Evolutionary conservation across 2,329 filamentous ascomycete species (phyloP), one percentile per base, ranked within the genome.

Genomic region (Cytospora schulzeri): DNA sequence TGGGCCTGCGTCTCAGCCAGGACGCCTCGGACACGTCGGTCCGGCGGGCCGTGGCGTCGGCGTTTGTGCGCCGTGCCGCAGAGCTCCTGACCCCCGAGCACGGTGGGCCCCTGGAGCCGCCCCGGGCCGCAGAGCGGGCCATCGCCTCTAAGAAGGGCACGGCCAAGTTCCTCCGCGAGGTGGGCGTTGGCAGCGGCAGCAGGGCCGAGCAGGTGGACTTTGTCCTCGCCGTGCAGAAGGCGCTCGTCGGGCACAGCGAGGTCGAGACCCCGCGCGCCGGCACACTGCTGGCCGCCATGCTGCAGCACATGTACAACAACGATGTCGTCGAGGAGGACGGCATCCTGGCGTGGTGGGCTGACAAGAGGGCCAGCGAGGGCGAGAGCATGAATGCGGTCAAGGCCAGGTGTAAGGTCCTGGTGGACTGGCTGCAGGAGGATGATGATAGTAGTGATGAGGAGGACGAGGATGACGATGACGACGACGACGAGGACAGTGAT

Each of bases 11-110:
- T 14, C 91, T 99, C 76, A 90, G 89, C 62, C 92, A 91, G 71
- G 92, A 98, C 72, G 95, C 95, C 2, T 93, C 92, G 1, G 94
- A 97, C 72, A 85, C 89, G 69, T 91, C 95, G 76, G 91, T 98
- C 72, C 91, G 94, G 53, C 89, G 90, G 38, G 93, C 95, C 19
- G 89, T 98, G 3, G 92, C 92, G 2, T 87, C 89, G 2, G 91
- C 93, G 0, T 94, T 98, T 74, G 90, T 92, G 71, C 92, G 91
- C 71, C 89, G 91, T 64, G 90, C 93, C 54, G 84, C 88, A 7
- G 89, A 93, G 74, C 83, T 97, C 28, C 73, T 82, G 67, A 79
- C 79, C 62, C 80, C 77, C 15, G 81, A 82, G 29, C 77, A 81
- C 63, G 82, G 84, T 52, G 72, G 75, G 14, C 69, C 67, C 7